These are phyloP conservation scores for Castanea crenata DNA, from an alignment of 306 rosid species.

Conservation along the genomic window DNA sequence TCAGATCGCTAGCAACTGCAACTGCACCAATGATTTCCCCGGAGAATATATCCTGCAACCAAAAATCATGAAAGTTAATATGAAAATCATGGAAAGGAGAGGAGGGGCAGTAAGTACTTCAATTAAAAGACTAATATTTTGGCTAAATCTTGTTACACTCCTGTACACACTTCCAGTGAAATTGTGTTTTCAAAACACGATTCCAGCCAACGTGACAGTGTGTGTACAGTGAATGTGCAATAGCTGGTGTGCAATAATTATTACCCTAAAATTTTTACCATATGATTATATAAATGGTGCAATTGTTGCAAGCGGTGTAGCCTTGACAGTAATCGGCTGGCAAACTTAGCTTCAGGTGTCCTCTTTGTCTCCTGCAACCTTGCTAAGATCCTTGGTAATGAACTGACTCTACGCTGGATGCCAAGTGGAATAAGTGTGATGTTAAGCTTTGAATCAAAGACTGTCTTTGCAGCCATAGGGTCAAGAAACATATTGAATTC, in stretches of 20 bases:
- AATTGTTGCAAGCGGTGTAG: slow-evolving; percentile 46
- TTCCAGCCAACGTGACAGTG: too few species aligned
- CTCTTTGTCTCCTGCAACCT: slow-evolving; percentile 19
- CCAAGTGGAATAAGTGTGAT: slow-evolving; percentile 73
- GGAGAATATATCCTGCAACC: slow-evolving; percentile 64
- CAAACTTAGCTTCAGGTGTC: slow-evolving; percentile 67
- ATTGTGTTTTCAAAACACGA: too few species aligned
- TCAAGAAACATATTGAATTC: slow-evolving; percentile 90
- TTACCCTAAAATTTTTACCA: slow-evolving; percentile 40
- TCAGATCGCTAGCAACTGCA: slow-evolving; percentile 36
- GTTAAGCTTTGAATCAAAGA: slow-evolving; percentile 53
- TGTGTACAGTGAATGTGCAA: too few species aligned
- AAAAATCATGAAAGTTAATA: not conserved
- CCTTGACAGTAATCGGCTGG: slow-evolving; percentile 40
- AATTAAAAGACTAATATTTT: not conserved
- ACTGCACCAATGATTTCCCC: slow-evolving; percentile 79
- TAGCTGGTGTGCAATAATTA: too few species aligned
- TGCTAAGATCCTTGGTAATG: slow-evolving; percentile 39
- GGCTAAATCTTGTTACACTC: too few species aligned
- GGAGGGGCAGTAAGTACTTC: not conserved
- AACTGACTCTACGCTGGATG: slow-evolving; percentile 53
- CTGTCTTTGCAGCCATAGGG: slow-evolving; percentile 74
- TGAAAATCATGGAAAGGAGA: not conserved
- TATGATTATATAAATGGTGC: slow-evolving; percentile 62
- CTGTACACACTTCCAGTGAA: too few species aligned